Evolutionary conservation across 257 asterid genomes (phyloP).

Genomic region (Ocimum tenuiflorum): DNA sequence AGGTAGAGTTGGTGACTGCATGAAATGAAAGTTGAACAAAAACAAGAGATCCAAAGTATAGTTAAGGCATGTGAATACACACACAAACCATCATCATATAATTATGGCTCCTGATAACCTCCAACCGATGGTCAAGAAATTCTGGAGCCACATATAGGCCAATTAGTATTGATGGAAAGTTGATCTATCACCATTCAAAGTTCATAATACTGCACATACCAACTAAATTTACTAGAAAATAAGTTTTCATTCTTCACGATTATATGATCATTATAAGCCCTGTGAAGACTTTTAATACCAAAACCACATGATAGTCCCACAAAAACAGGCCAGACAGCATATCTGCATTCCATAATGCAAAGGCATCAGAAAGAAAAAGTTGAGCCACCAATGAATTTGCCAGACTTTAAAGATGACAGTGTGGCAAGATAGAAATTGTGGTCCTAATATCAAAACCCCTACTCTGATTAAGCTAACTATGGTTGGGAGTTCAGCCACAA

Average conservation of each 20-base stretch:
- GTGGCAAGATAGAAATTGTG: not conserved
- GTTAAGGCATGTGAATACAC: slow-evolving; percentile 24
- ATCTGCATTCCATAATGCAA: not conserved
- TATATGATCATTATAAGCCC: not conserved
- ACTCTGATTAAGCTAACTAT: not conserved
- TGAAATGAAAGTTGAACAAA: slow-evolving; percentile 16
- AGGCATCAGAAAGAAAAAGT: not conserved
- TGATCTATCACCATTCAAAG: too few relatives aligned
- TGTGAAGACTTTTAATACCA: not conserved
- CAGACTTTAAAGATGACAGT: not conserved
- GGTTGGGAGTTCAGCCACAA: not conserved
- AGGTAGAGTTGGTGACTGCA: not conserved
- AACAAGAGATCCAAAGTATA: slow-evolving; percentile 11
- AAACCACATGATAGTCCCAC: not conserved
- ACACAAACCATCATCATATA: slow-evolving; percentile 5
- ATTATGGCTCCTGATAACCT: slow-evolving; percentile 30
- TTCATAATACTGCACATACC: too few relatives aligned
- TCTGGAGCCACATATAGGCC: too few relatives aligned
- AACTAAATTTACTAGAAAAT: not conserved
- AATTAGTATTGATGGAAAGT: too few relatives aligned
- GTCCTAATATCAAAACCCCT: slow-evolving; percentile 10
- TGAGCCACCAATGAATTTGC: not conserved
- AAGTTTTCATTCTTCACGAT: not conserved
- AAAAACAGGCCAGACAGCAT: not conserved
- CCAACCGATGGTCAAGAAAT: slow-evolving; percentile 13